Evolutionary conservation across 2,329 filamentous ascomycete genomes (phyloP).

Genomic region (Paramyrothecium sp.): DNA sequence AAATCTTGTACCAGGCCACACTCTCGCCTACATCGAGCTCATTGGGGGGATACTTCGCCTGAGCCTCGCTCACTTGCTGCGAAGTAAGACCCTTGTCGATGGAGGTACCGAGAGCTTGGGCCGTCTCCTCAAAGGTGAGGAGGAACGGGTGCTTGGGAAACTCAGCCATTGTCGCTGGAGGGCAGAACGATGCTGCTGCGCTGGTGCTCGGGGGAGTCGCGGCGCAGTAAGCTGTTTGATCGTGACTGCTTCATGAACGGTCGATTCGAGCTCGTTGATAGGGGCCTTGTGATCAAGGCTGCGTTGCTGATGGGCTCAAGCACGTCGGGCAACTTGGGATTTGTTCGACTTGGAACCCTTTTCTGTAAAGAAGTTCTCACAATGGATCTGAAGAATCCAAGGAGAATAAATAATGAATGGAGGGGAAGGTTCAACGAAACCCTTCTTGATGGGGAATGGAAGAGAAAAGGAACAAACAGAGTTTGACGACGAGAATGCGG

Average conservation of each 20-base stretch:
- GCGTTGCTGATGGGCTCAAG: background rate
- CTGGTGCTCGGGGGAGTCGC: background rate
- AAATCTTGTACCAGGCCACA: slow-evolving; percentile 69
- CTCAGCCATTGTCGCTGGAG: slow-evolving; percentile 24
- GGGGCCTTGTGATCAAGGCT: background rate
- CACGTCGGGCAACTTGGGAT: background rate
- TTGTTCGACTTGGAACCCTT: background rate
- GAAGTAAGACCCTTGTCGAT: slow-evolving; percentile 65
- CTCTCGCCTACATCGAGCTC: slow-evolving; percentile 68
- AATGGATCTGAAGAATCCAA: background rate
- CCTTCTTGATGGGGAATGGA: background rate
- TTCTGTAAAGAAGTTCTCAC: background rate
- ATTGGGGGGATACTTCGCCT: slow-evolving; percentile 63
- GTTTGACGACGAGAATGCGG: background rate
- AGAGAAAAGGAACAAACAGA: background rate
- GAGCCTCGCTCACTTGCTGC: slow-evolving; percentile 56
- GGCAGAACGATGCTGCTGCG: background rate
- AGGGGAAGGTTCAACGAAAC: background rate
- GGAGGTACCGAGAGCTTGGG: slow-evolving; percentile 59
- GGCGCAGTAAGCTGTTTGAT: background rate
- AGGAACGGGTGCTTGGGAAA: slow-evolving; percentile 59
- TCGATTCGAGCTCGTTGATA: background rate
- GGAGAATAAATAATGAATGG: background rate
- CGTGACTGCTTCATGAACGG: slow-evolving; percentile 1
- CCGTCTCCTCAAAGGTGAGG: slow-evolving; percentile 61